These are phyloP conservation scores for Rhamnella rubrinervis DNA, from an alignment of 331 rosid species.

Conservation along the genomic window DNA sequence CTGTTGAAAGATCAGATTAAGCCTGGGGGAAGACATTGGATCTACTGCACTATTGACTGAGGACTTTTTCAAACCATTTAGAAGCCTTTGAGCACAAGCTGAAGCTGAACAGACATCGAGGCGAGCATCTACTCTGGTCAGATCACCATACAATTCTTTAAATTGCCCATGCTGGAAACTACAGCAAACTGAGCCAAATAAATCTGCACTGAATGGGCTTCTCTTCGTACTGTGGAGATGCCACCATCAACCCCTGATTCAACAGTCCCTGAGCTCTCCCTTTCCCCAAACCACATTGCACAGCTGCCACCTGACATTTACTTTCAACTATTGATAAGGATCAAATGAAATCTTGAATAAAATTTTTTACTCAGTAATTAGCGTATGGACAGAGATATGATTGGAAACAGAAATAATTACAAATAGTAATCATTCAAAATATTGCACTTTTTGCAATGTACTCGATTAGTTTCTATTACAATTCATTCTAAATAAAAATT, in stretches of 20 bases:
- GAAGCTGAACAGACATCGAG: conserved; percentile 75
- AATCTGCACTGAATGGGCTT: conserved; percentile 60
- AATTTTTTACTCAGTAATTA: too few relatives aligned
- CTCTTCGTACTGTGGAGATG: conserved; percentile 36
- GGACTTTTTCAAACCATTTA: conserved; percentile 51
- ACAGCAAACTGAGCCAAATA: conserved; percentile 78
- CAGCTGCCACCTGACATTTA: conserved; percentile 56
- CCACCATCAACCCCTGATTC: conserved; percentile 17
- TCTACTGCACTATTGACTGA: conserved; percentile 28
- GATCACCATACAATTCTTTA: conserved; percentile 50
- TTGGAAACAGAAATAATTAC: too few relatives aligned
- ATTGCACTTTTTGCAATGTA: too few relatives aligned
- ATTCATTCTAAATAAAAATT: too few relatives aligned
- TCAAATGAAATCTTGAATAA: conserved; percentile 12
- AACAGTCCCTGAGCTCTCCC: conserved; percentile 23
- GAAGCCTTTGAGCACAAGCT: conserved; percentile 55
- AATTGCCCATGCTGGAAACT: conserved; percentile 75
- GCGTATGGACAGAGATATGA: too few relatives aligned
- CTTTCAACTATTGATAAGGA: conserved; percentile 28
- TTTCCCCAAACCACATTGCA: conserved; percentile 63
- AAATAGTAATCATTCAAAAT: too few relatives aligned
- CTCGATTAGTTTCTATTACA: too few relatives aligned
- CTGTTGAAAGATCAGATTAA: conserved; percentile 79
- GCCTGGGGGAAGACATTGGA: conserved; percentile 60
- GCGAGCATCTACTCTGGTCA: conserved; percentile 81